Percentiles rank a stretch among this genome's conserved stretches.
These are phyloP conservation scores for Xylaria sp. DNA, from an alignment of 2,329 filamentous ascomycete species.

Conservation along the genomic window DNA sequence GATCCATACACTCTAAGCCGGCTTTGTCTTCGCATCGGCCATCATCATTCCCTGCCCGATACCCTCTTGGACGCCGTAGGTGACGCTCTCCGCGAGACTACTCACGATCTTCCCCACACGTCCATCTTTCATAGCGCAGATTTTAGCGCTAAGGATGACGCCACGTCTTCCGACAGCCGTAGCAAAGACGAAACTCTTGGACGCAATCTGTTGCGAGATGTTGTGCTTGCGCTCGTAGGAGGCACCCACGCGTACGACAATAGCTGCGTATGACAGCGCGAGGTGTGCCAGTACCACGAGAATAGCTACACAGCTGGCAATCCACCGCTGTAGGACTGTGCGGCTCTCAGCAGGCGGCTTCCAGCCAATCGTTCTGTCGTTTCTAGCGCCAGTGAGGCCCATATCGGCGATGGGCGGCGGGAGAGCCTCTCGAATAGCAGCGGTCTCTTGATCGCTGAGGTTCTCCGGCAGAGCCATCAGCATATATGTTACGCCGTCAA, in stretches of 20 bases:
- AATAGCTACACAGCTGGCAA: slow-evolving; percentile 67
- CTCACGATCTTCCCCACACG: slow-evolving; percentile 69
- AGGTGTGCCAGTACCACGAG: slow-evolving; percentile 69
- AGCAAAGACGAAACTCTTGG: slow-evolving; percentile 62
- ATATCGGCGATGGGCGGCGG: slow-evolving; percentile 51
- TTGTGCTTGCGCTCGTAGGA: slow-evolving; percentile 74
- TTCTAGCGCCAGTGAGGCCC: slow-evolving; percentile 15
- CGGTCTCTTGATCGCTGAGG: slow-evolving; percentile 65
- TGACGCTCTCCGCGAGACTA: slow-evolving; percentile 67
- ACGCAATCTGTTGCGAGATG: slow-evolving; percentile 68
- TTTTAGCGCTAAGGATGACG: slow-evolving; percentile 62
- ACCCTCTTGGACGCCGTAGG: slow-evolving; percentile 75
- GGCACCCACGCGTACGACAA: slow-evolving; percentile 65
- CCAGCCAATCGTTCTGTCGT: slow-evolving; percentile 32
- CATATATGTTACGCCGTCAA: slow-evolving; percentile 72
- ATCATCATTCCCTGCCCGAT: slow-evolving; percentile 54
- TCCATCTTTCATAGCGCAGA: slow-evolving; percentile 72
- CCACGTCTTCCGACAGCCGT: slow-evolving; percentile 64
- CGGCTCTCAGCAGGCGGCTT: slow-evolving; percentile 17
- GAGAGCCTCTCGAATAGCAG: slow-evolving; percentile 63
- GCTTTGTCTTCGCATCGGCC: slow-evolving; percentile 41
- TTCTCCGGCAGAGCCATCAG: slow-evolving; percentile 70
- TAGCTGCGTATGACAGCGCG: slow-evolving; percentile 66
- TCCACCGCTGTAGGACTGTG: slow-evolving; percentile 66
- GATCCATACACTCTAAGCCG: neutral